Evolutionary conservation across 2,329 filamentous ascomycete genomes (phyloP).

Genomic region (Colletotrichum magnum): DNA sequence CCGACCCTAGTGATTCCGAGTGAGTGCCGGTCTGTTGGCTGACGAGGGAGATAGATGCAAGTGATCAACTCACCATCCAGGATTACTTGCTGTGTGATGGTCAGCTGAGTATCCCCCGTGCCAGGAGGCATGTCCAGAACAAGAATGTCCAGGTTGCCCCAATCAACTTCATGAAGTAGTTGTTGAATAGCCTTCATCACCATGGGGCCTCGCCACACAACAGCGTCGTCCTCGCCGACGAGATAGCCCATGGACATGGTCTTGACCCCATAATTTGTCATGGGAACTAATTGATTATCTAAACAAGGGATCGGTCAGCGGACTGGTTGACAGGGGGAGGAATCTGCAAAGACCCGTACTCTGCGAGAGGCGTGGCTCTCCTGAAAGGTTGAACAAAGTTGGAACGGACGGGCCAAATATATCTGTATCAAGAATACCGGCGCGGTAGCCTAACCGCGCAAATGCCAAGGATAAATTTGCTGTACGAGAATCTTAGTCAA

Average conservation of each 20-base stretch:
- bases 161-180: slow-evolving; percentile 93
- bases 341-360: slow-evolving; percentile 64
- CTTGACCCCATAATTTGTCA: slow-evolving; percentile 95
- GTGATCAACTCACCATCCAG: slow-evolving; percentile 75
- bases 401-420: slow-evolving; percentile 98
- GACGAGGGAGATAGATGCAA: neutral
- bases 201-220: slow-evolving; percentile 97
- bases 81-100: slow-evolving; percentile 95
- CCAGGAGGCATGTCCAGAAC: slow-evolving; percentile 94
- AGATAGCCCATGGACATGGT: slow-evolving; percentile 99
- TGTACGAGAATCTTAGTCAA: neutral
- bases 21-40: neutral
- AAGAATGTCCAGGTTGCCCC: slow-evolving; percentile 89
- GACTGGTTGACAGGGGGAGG: neutral
- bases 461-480: slow-evolving; percentile 90
- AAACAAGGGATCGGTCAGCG: slow-evolving; percentile 11
- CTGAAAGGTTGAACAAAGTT: slow-evolving; percentile 85
- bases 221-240: slow-evolving; percentile 82
- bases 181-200: slow-evolving; percentile 98
- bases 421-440: slow-evolving; percentile 93
- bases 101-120: slow-evolving; percentile 95
- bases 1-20: slow-evolving; percentile 67
- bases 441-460: slow-evolving; percentile 83
- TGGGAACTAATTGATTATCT: slow-evolving; percentile 86
- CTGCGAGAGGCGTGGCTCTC: slow-evolving; percentile 81